Percentiles rank a stretch among this genome's conserved stretches.
Conservation (phyloP, 768 basidiomycete genomes). For the Pleurotus giganteus region DNA sequence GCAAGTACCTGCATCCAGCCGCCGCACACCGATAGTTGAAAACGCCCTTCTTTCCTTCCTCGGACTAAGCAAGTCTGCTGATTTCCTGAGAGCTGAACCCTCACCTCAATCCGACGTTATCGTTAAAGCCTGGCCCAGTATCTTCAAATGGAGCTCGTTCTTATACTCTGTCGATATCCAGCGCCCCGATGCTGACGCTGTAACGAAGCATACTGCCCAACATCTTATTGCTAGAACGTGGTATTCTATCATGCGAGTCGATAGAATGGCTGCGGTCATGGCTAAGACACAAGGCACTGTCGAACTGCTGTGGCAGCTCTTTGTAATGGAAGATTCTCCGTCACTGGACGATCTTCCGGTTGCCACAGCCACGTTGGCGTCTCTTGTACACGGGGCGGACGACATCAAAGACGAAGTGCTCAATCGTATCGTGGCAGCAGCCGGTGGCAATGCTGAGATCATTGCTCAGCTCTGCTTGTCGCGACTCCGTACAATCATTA, state of each 20-base stretch:
- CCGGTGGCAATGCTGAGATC: slow-evolving; percentile 23
- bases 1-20: slow-evolving; percentile 10
- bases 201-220: slow-evolving; percentile 19
- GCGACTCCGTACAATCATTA: slow-evolving; percentile 23
- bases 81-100: slow-evolving; percentile 18
- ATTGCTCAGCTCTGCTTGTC: slow-evolving; percentile 27
- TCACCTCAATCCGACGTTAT: slow-evolving; percentile 20
- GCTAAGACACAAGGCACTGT: slow-evolving; percentile 27
- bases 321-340: slow-evolving; percentile 29
- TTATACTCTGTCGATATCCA: slow-evolving; percentile 26
- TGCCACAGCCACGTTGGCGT: slow-evolving; percentile 28
- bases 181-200: slow-evolving; percentile 12
- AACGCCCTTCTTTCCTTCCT: slow-evolving; percentile 30
- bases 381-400: slow-evolving; percentile 20
- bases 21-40: slow-evolving; percentile 18
- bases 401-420: slow-evolving; percentile 16
- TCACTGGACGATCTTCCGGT: slow-evolving; percentile 22
- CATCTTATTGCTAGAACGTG: slow-evolving; percentile 27
- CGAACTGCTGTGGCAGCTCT: slow-evolving; percentile 32
- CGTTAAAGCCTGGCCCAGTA: slow-evolving; percentile 30
- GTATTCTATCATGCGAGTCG: slow-evolving; percentile 26
- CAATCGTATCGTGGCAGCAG: slow-evolving; percentile 27
- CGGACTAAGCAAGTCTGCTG: slow-evolving; percentile 29
- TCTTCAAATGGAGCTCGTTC: slow-evolving; percentile 36
- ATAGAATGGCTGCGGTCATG: slow-evolving; percentile 26